These are phyloP conservation scores for Stenogyne calaminthoides DNA, from an alignment of 305 asterid genomes.

Conservation along the genomic window DNA sequence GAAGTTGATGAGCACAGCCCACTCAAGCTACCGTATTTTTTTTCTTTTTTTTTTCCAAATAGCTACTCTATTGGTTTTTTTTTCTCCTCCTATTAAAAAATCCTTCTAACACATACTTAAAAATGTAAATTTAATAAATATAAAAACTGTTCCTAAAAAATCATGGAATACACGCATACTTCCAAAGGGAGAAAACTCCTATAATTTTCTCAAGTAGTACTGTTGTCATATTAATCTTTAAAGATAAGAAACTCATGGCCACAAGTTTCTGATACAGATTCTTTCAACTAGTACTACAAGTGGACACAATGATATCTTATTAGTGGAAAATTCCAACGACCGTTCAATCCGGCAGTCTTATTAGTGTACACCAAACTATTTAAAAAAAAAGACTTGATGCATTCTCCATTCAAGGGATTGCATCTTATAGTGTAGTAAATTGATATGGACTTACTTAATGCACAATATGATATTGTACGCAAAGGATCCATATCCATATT, in stretches of 20 bases:
- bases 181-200: background rate
- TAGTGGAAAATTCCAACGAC: background rate
- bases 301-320: background rate
- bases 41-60: too few species aligned
- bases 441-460: too few species aligned
- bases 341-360: background rate
- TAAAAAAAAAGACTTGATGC: background rate
- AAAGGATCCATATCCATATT: too few species aligned
- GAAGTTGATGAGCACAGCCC: too few species aligned
- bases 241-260: background rate
- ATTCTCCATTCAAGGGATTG: background rate
- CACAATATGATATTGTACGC: too few species aligned
- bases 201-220: background rate
- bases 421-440: too few species aligned
- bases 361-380: background rate
- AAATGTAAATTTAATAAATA: too few species aligned
- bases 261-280: background rate
- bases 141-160: too few species aligned
- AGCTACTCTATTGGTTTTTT: too few species aligned
- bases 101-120: too few species aligned
- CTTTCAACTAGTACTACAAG: background rate
- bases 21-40: too few species aligned
- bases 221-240: background rate
- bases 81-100: too few species aligned
- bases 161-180: background rate